Conservation (phyloP, 495 filamentous ascomycete species). For the Letharia lupina region DNA sequence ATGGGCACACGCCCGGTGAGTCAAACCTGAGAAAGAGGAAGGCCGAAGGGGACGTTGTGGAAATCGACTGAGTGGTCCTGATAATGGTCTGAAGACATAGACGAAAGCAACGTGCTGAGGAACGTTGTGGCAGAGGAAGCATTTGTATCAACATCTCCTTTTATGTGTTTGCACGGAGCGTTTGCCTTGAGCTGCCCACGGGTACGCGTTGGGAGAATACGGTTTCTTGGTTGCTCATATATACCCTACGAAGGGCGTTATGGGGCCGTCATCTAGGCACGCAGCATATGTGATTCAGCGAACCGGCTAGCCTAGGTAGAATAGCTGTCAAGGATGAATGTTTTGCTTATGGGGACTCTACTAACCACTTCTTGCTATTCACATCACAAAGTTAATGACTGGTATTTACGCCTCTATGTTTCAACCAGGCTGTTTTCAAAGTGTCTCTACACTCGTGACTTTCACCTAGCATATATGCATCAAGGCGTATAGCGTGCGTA, state of each 20-base stretch:
- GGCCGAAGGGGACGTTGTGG: constrained; percentile 18
- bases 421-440: too few species aligned
- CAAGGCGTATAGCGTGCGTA: too few species aligned
- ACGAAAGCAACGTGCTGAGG: not conserved
- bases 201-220: not conserved
- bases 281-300: not conserved
- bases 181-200: not conserved
- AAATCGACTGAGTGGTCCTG: constrained; percentile 15
- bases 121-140: not conserved
- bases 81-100: not conserved
- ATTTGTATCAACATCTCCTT: not conserved
- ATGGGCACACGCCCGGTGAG: constrained; percentile 2
- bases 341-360: too few species aligned
- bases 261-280: not conserved
- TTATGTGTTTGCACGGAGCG: not conserved
- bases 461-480: too few species aligned
- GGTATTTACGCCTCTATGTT: too few species aligned
- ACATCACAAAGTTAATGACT: too few species aligned
- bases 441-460: too few species aligned
- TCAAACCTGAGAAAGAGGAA: constrained; percentile 18
- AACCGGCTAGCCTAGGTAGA: not conserved
- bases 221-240: not conserved
- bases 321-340: not conserved
- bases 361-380: too few species aligned
- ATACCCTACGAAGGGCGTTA: constrained; percentile 11